These are phyloP conservation scores for Ustulina deusta DNA, from an alignment of 2,329 filamentous ascomycete species.

Conservation along the genomic window DNA sequence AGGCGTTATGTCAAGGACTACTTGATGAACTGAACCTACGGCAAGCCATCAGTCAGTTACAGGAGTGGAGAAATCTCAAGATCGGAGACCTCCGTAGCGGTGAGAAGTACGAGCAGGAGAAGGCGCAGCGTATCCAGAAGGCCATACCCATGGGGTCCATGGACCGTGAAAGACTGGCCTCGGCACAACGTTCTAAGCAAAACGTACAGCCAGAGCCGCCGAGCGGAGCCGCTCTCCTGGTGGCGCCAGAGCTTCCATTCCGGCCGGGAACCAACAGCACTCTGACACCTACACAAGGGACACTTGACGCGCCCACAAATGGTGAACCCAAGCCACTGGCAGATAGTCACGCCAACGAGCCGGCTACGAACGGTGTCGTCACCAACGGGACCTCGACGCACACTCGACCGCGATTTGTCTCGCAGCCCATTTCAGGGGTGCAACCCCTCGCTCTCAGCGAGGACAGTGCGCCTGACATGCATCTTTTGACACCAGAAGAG, in stretches of 20 bases:
- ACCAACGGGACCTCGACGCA: conserved; percentile 60
- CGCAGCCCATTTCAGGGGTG: conserved; percentile 70
- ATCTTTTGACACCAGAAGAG: conserved; percentile 87
- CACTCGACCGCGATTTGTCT: conserved; percentile 64
- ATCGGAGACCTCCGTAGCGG: conserved; percentile 88
- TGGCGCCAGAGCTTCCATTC: conserved; percentile 81
- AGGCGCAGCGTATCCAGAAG: conserved; percentile 78
- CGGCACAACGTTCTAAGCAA: conserved; percentile 76
- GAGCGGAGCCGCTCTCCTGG: conserved; percentile 79
- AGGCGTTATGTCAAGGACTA: conserved; percentile 84
- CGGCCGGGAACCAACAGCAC: conserved; percentile 58
- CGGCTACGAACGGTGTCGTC: conserved; percentile 39
- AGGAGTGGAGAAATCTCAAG: conserved; percentile 89
- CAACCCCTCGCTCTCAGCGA: conserved; percentile 75
- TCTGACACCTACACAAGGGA: conserved; percentile 41
- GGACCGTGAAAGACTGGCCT: conserved; percentile 82
- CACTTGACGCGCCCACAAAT: conserved; percentile 54
- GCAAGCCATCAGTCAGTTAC: conserved; percentile 88
- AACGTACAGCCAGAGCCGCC: conserved; percentile 75
- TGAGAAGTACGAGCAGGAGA: conserved; percentile 93
- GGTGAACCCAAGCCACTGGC: conserved; percentile 66
- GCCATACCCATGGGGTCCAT: conserved; percentile 80
- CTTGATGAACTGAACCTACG: conserved; percentile 92
- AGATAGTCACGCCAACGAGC: conserved; percentile 61
- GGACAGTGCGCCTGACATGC: conserved; percentile 83